These are phyloP conservation scores for Fusarium odoratissimum DNA, from an alignment of 2,329 filamentous ascomycete species.

Conservation along the genomic window DNA sequence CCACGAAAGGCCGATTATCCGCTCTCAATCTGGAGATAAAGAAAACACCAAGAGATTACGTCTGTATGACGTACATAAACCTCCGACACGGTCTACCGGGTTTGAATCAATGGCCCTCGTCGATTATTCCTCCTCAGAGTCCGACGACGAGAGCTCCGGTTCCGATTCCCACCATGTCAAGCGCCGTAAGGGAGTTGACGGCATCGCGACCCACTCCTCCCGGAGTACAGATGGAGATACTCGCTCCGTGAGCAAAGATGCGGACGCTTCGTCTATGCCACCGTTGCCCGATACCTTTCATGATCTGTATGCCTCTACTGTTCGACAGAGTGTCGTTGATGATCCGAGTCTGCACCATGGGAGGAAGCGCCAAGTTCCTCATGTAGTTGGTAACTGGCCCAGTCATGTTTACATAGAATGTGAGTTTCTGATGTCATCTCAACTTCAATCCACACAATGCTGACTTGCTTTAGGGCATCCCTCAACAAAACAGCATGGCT, in stretches of 20 bases:
- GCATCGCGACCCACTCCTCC: constrained; percentile 29
- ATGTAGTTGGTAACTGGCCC: constrained; percentile 91
- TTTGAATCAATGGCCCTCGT: constrained; percentile 67
- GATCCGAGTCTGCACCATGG: constrained; percentile 88
- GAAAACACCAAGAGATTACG: neutral
- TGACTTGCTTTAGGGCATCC: constrained; percentile 63
- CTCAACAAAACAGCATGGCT: constrained; percentile 56
- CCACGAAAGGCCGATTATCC: constrained; percentile 2
- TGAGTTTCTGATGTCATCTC: constrained; percentile 59
- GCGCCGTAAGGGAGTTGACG: constrained; percentile 49
- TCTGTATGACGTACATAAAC: constrained; percentile 7
- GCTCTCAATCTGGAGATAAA: neutral
- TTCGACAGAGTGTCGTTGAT: constrained; percentile 81
- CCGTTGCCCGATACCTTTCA: constrained; percentile 85
- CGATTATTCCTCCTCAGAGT: constrained; percentile 62
- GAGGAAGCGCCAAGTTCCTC: constrained; percentile 82
- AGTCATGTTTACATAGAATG: constrained; percentile 94
- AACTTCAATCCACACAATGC: neutral
- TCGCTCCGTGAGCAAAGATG: constrained; percentile 4
- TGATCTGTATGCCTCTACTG: constrained; percentile 87
- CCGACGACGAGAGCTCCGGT: constrained; percentile 40
- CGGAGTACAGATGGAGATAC: constrained; percentile 2
- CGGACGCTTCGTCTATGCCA: constrained; percentile 61
- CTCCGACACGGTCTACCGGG: neutral
- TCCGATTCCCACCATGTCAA: constrained; percentile 48